Evolutionary conservation across 108 stramenopile genomes (phyloP).

Genomic region (Chaetoceros muelleri): DNA sequence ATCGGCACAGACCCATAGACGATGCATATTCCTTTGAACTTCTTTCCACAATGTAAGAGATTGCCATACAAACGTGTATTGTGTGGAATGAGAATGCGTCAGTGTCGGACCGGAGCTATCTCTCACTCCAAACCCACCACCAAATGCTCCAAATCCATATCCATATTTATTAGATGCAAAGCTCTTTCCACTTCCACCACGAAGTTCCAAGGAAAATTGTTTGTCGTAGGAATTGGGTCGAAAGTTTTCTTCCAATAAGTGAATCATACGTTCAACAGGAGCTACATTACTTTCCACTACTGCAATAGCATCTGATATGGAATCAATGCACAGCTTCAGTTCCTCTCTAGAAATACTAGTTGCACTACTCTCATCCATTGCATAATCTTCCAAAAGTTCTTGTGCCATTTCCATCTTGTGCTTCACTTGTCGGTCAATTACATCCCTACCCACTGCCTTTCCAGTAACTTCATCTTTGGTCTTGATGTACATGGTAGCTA

Average conservation of each 20-base stretch:
- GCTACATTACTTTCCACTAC: slow-evolving; percentile 48
- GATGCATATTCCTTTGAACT: slow-evolving; percentile 64
- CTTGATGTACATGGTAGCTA: slow-evolving; percentile 23
- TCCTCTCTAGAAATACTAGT: slow-evolving; percentile 29
- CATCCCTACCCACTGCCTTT: slow-evolving; percentile 6
- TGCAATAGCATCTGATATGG: slow-evolving; percentile 60
- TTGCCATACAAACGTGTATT: slow-evolving; percentile 74
- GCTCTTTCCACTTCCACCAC: slow-evolving; percentile 9
- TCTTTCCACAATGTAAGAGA: slow-evolving; percentile 64
- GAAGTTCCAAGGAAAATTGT: slow-evolving; percentile 23
- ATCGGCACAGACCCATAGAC: slow-evolving; percentile 61
- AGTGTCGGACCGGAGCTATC: slow-evolving; percentile 52
- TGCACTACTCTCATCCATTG: background rate
- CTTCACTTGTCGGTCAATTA: slow-evolving; percentile 10
- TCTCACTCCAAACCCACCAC: slow-evolving; percentile 3
- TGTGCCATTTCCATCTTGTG: slow-evolving; percentile 14
- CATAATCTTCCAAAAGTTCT: slow-evolving; percentile 19
- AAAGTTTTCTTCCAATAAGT: slow-evolving; percentile 50
- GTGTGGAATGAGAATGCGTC: slow-evolving; percentile 63
- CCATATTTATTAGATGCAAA: slow-evolving; percentile 11
- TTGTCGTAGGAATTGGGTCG: slow-evolving; percentile 24
- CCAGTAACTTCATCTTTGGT: slow-evolving; percentile 15
- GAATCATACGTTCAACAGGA: slow-evolving; percentile 58
- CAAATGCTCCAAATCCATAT: slow-evolving; percentile 34
- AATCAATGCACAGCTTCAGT: slow-evolving; percentile 44